Base-by-base conservation (phyloP, 2,329 filamentous ascomycete species). In the Coleophoma cylindrospora region DNA sequence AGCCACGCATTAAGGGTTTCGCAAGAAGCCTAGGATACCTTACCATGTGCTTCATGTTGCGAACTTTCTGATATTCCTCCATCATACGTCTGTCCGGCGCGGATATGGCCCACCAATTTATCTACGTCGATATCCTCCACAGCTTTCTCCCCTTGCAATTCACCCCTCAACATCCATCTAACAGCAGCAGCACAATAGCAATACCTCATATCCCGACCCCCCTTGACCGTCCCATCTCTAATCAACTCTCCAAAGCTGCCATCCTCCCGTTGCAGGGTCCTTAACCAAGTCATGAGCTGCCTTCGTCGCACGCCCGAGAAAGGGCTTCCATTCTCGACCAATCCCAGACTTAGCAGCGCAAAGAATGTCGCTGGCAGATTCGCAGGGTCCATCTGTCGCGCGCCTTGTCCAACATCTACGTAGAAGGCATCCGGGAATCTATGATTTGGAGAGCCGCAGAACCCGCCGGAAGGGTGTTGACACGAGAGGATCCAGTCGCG, bases 171-270 rank as follows among this genome's bases (percentile, higher is more conserved):
- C 50, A 95, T 87, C 81, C 89, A 96, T 37, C 94, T 77, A 33
- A 95, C 84, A 9, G 84, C 84, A 15, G 87, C 81, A 3, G 89
- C 91, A 63, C 91, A 84, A 66, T 94, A 96, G 60, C 90, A 94
- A 65, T 92, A 92, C 50, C 94, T 78, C 71, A 91, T 86, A 68
- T 99, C 94, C 49, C 81, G 79, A 0, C 90, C 90, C 0, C 92
- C 92, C 34, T 84, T 80, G n/a, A 92, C 74, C 36, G 69, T 70
- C 12, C 74, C 79, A 61, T 61, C 69, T 57, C 64, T 79, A 3
- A 92, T 64, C 1, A 89, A 80, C 68, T 99, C 91, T 0, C 91
- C 94, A 66, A 99, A 97, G 61, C 91, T 95, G 2, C 94, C 94
- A 65, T 97, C 89, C 0, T 73, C 68, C 22, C 91, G 80, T 72